Evolutionary conservation across 1,139 yeast species (phyloP).

Genomic region (Taphrina sp.): DNA sequence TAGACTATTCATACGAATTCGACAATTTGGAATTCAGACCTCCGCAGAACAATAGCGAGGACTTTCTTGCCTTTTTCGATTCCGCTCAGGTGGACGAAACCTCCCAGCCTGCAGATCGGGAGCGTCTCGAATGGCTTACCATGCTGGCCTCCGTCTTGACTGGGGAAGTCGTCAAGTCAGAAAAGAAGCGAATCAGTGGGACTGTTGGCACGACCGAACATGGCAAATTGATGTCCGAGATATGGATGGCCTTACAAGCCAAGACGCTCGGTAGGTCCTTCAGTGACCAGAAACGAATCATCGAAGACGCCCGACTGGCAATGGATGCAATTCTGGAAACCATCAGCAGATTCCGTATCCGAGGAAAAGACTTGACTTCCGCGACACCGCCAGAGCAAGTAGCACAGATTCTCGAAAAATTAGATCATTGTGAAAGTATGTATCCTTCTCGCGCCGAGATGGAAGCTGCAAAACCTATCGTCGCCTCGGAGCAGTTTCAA

Average conservation of each 20-base stretch:
- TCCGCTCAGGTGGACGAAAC: conserved; percentile 9
- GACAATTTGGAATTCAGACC: conserved; percentile 8
- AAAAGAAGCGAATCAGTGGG: conserved; percentile 59
- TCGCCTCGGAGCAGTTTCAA: conserved; percentile 64
- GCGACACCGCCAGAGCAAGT: conserved; percentile 51
- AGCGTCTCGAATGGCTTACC: conserved; percentile 92
- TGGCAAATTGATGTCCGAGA: conserved; percentile 53
- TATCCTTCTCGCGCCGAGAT: conserved; percentile 82
- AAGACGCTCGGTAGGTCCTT: conserved; percentile 77
- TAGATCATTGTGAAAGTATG: conserved; percentile 67
- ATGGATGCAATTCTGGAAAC: conserved; percentile 76
- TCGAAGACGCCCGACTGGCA: conserved; percentile 68
- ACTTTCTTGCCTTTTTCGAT: conserved; percentile 4
- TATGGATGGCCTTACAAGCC: conserved; percentile 80
- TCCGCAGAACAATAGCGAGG: neutral
- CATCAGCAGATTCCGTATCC: conserved; percentile 60
- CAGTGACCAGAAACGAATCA: conserved; percentile 71
- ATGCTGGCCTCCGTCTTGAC: conserved; percentile 87
- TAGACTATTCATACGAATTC: conserved; percentile 38
- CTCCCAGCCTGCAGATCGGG: conserved; percentile 43
- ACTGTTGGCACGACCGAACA: conserved; percentile 45
- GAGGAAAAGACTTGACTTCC: conserved; percentile 45
- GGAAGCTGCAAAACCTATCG: conserved; percentile 72
- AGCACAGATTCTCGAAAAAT: conserved; percentile 55
- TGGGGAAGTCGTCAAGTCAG: conserved; percentile 90